These are phyloP conservation scores for Termitomyces bulborhizus DNA, from an alignment of 768 basidiomycete species.

Conservation along the genomic window DNA sequence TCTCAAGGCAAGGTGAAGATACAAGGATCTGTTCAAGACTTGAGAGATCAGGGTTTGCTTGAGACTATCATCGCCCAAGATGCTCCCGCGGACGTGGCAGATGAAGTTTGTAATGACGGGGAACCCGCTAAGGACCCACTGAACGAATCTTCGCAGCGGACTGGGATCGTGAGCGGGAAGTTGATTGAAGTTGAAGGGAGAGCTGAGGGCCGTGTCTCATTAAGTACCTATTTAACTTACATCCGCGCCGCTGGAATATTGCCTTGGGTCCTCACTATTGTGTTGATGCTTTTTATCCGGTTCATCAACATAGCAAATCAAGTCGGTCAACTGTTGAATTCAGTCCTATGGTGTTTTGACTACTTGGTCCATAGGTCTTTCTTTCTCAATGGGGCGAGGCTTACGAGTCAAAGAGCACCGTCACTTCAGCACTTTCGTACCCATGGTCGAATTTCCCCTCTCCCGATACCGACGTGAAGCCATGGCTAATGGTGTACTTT, in stretches of 20 bases:
- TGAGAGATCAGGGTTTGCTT: slow-evolving; percentile 37
- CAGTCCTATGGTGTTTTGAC: not conserved
- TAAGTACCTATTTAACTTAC: slow-evolving; percentile 56
- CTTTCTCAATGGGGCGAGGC: slow-evolving; percentile 67
- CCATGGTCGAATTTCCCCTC: slow-evolving; percentile 50
- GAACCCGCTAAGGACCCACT: slow-evolving; percentile 15
- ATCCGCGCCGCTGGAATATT: slow-evolving; percentile 53
- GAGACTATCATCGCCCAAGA: slow-evolving; percentile 41
- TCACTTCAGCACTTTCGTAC: slow-evolving; percentile 18
- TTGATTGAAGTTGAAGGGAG: slow-evolving; percentile 57
- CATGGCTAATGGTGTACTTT: slow-evolving; percentile 63
- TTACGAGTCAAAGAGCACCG: slow-evolving; percentile 32
- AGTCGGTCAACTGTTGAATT: slow-evolving; percentile 25
- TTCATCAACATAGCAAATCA: slow-evolving; percentile 52
- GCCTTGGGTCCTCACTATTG: slow-evolving; percentile 48
- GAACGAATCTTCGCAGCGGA: not conserved
- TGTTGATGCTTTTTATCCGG: slow-evolving; percentile 48
- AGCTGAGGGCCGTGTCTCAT: slow-evolving; percentile 60
- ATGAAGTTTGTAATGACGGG: slow-evolving; percentile 23
- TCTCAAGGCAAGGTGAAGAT: slow-evolving; percentile 40
- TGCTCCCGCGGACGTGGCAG: slow-evolving; percentile 22
- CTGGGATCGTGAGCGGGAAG: slow-evolving; percentile 33
- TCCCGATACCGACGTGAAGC: slow-evolving; percentile 52
- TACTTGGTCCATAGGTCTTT: slow-evolving; percentile 39
- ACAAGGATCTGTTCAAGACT: slow-evolving; percentile 44